Conservation (phyloP, 2,329 filamentous ascomycete species). For the Cryoendolithus antarcticus region DNA sequence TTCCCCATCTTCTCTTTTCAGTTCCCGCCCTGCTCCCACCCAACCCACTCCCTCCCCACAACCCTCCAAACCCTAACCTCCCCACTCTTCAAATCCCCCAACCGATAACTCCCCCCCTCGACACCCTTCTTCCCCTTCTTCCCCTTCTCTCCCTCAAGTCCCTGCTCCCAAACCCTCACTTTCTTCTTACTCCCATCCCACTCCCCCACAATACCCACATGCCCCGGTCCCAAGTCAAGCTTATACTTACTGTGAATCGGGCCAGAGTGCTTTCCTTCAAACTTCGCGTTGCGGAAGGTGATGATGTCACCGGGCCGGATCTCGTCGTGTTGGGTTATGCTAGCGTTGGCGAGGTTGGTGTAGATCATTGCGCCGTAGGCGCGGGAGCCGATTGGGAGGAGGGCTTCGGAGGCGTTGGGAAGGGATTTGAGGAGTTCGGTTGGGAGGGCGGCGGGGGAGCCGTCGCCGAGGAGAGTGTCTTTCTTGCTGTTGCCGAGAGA, state of each 20-base stretch:
- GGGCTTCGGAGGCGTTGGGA: conserved; percentile 51
- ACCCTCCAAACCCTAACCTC: conserved; percentile 97
- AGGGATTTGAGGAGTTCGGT: conserved; percentile 55
- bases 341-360: conserved; percentile 87
- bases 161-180: conserved; percentile 89
- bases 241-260: conserved; percentile 92
- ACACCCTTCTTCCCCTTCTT: conserved; percentile 31
- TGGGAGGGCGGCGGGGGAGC: conserved; percentile 66
- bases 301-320: conserved; percentile 90
- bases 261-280: conserved; percentile 80
- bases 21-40: conserved; percentile 49
- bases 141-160: conserved; percentile 73
- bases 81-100: conserved; percentile 81
- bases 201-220: conserved; percentile 83
- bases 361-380: conserved; percentile 89
- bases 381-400: conserved; percentile 74
- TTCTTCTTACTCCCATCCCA: conserved; percentile 99
- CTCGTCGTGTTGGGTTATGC: conserved; percentile 79
- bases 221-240: conserved; percentile 58
- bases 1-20: no score
- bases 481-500: conserved; percentile 58
- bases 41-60: conserved; percentile 83
- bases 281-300: conserved; percentile 80
- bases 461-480: conserved; percentile 71
- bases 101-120: conserved; percentile 84